phyloP scores from a whole-genome alignment of 2,329 filamentous ascomycete species.

The Apiospora saccharicola region DNA sequence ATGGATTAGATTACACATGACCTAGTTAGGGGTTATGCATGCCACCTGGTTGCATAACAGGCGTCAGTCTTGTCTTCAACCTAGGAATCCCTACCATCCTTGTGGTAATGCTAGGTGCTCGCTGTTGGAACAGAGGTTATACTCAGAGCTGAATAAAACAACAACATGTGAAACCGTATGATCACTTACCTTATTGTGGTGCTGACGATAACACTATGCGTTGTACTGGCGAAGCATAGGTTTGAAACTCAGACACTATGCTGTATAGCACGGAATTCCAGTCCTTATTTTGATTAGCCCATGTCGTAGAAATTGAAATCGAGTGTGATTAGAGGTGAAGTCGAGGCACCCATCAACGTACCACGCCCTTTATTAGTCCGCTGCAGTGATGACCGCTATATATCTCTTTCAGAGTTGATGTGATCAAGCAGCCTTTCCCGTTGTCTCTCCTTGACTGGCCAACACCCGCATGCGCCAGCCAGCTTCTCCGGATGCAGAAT shows the following conservation, averaged over 20 bases:
- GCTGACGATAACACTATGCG: neutral
- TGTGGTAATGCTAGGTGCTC: neutral
- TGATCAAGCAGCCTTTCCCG: neutral
- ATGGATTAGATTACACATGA: neutral
- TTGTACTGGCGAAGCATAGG: too few relatives aligned
- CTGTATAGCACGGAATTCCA: too few relatives aligned
- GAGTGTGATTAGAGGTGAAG: too few relatives aligned
- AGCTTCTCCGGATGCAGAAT: constrained; percentile 54
- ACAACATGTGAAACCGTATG: neutral
- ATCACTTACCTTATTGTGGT: neutral
- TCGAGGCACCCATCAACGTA: too few relatives aligned
- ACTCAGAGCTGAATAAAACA: neutral
- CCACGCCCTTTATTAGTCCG: too few relatives aligned
- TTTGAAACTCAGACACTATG: too few relatives aligned
- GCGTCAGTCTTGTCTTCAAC: neutral
- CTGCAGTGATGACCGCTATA: neutral
- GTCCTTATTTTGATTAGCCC: too few relatives aligned
- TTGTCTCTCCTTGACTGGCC: neutral
- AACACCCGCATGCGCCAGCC: constrained; percentile 23
- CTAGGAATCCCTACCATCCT: neutral
- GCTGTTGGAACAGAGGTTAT: neutral
- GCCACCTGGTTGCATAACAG: neutral
- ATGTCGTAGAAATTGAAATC: too few relatives aligned
- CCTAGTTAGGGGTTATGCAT: neutral
- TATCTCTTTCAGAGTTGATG: constrained; percentile 2